Evolutionary conservation across 441 rosid genomes (phyloP).

Genomic region (Populus tomentosa): DNA sequence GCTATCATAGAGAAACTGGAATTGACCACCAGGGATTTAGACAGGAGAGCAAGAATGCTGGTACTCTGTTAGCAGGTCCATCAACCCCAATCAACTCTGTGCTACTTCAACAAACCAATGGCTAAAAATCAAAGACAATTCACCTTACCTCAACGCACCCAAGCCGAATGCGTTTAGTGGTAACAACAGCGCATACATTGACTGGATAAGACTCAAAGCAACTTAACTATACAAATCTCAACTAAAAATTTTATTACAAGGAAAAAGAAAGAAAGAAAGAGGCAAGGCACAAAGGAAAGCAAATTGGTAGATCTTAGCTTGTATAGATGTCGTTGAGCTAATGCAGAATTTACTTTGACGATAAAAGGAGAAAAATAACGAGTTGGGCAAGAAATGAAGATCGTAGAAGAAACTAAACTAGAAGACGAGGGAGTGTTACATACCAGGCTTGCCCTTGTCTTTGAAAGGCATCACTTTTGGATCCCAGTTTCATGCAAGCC

Average conservation of each 20-base stretch:
- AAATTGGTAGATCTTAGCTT: neutral
- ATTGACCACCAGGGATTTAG: neutral
- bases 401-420: conserved; percentile 7
- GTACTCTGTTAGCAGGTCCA: neutral
- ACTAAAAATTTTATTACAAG: neutral
- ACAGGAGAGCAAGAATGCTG: neutral
- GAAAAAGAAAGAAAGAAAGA: neutral
- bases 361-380: neutral
- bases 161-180: no score
- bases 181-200: neutral
- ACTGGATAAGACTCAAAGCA: neutral
- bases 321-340: conserved; percentile 3
- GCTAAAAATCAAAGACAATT: neutral
- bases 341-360: neutral
- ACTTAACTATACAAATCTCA: neutral
- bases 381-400: neutral
- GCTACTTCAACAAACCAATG: conserved; percentile 4
- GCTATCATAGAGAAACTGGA: neutral
- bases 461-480: conserved; percentile 86
- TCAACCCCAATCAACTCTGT: neutral
- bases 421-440: conserved; percentile 14
- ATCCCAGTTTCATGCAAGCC: conserved; percentile 94
- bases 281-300: neutral
- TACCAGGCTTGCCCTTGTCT: conserved; percentile 98
- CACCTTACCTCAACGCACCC: neutral